Evolutionary conservation across 2,329 filamentous ascomycete genomes (phyloP), one percentile per base, ranked within the genome.

Genomic region (Fusarium oligoseptatum): DNA sequence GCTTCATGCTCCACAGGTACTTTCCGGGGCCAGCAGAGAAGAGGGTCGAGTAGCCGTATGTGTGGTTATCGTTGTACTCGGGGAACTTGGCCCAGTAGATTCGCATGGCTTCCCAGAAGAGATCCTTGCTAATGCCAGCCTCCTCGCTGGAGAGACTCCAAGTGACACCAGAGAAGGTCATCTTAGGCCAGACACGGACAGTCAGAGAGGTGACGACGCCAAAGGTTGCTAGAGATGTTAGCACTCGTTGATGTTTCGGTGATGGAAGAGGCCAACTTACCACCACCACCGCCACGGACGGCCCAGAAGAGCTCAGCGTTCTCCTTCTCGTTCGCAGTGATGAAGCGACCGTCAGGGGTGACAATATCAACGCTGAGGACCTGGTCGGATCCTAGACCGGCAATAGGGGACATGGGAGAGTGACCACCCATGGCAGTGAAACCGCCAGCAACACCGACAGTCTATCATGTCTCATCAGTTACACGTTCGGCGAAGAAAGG

Each of bases 231-330:
- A 29, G 7, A 4, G 89, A 88, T 4, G 65, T 64, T 29, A 64
- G 60, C 5, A 15, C 3, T 52, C 27, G 24, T 8, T 24, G 15
- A 20, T 17, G 14, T 17, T 11, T 20, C 15, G 6, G 6, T 7
- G 9, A 6, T 41, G 8, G 12, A 6, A 3, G 15, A n/a, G 17
- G 3, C 6, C 3, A 10, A 52, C 52, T 64, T 64, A 67, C 60
- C 27, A 34, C 65, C 65, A n/a, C 86, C 85, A 3, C 84, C 87
- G 5, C 87, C 87, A 27, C 84, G 80, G 24, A 88, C 78, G 5
- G 87, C 87, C 84, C 87, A 88, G 81, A 86, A 88, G 0, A 89
- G 80, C 32, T 89, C 87, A 0, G 80, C 62, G 71, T 88, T 82
- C n/a, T 81, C 76, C 17, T 77, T 82, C 37, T 83, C 77, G 66